These are phyloP conservation scores for Fennellomyces sp. DNA, from an alignment of 371 early-diverging fungal species.

Conservation along the genomic window DNA sequence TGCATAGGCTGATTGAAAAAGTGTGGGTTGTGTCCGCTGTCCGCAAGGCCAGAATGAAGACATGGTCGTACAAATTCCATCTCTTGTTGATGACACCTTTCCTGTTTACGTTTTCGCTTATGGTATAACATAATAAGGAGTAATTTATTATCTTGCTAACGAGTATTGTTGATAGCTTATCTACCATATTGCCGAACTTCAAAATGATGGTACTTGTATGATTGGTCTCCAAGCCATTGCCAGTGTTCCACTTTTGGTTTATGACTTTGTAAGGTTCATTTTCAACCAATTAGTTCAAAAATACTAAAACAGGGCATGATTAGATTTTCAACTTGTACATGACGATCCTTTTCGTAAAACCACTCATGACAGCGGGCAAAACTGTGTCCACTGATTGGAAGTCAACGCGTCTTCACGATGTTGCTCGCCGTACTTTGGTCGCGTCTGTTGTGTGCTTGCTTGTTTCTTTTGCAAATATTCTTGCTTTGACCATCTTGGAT, in stretches of 20 bases:
- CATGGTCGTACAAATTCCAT: constrained; percentile 45
- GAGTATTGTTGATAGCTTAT: constrained; percentile 37
- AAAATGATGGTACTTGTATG: constrained; percentile 40
- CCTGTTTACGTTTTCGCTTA: constrained; percentile 43
- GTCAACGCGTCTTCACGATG: constrained; percentile 42
- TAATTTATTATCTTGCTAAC: constrained; percentile 17
- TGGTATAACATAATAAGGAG: constrained; percentile 26
- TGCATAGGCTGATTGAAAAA: constrained; percentile 28
- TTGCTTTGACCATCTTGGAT: constrained; percentile 39
- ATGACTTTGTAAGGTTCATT: constrained; percentile 51
- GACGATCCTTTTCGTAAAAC: constrained; percentile 49
- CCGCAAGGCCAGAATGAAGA: constrained; percentile 31
- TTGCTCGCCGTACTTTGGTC: constrained; percentile 50
- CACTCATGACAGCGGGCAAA: constrained; percentile 36
- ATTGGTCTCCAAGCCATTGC: constrained; percentile 53
- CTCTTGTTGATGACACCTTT: constrained; percentile 42
- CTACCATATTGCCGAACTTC: constrained; percentile 41
- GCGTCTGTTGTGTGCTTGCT: constrained; percentile 54
- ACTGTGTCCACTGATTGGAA: constrained; percentile 32
- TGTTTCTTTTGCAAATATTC: constrained; percentile 52
- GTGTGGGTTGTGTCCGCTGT: constrained; percentile 43
- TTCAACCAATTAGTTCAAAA: not conserved
- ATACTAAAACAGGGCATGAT: not conserved
- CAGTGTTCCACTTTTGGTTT: constrained; percentile 48
- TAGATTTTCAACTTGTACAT: constrained; percentile 51